A percentile compares a stretch with the other conserved stretches of the same genome.
Evolutionary conservation across 768 basidiomycete species (phyloP).

Genomic region (Collybiopsis confluens): DNA sequence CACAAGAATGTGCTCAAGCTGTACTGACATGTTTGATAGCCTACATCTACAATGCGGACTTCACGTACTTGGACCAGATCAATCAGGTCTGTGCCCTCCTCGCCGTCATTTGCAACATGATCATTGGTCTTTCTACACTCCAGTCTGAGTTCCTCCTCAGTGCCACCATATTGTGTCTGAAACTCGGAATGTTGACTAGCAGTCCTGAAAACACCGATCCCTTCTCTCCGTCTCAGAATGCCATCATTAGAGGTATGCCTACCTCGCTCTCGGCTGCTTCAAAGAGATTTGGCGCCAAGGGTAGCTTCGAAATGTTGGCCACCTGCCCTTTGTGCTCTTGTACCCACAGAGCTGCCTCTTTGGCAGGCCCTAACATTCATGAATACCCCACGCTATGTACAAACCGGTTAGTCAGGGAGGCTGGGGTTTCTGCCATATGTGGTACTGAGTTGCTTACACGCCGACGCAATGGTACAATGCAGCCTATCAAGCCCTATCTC

Average conservation of each 20-base stretch:
- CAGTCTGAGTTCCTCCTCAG: no score
- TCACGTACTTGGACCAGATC: conserved; percentile 5
- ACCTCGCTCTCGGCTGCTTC: neutral
- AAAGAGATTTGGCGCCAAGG: neutral
- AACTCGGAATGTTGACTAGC: no score
- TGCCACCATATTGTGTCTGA: no score
- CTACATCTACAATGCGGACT: neutral
- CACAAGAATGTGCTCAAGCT: no score
- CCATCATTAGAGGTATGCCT: neutral
- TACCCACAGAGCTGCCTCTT: neutral
- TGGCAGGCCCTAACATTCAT: neutral
- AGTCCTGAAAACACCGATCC: no score
- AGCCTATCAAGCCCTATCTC: conserved; percentile 16
- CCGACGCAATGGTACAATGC: neutral
- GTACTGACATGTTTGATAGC: neutral
- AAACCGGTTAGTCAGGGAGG: neutral
- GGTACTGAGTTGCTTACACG: neutral
- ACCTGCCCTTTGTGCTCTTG: neutral
- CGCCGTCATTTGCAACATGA: conserved; percentile 10
- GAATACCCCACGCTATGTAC: conserved; percentile 10
- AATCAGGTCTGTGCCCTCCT: conserved; percentile 9
- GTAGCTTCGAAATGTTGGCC: neutral
- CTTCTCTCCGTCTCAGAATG: neutral
- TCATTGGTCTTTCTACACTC: no score
- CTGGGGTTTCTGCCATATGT: neutral